Evolutionary conservation across 2,329 filamentous ascomycete genomes (phyloP).

Genomic region (Botryotinia calthae): DNA sequence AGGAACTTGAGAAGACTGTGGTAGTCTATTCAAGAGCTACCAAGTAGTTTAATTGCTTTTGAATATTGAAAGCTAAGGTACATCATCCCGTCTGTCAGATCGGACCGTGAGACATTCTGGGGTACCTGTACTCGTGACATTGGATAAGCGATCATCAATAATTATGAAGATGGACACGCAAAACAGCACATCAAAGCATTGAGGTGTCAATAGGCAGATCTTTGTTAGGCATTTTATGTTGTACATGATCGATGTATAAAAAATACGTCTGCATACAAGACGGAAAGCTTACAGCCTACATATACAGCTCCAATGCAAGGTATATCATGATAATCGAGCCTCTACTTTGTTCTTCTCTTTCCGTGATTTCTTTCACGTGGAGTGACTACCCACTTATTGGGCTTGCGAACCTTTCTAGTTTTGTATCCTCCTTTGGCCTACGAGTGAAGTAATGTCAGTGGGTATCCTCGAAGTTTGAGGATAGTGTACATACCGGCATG

Average conservation of each 20-base stretch:
- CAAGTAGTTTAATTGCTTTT: neutral
- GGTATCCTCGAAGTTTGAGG: slow-evolving; percentile 15
- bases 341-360: slow-evolving; percentile 70
- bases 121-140: neutral
- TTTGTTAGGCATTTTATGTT: neutral
- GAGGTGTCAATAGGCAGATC: neutral
- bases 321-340: neutral
- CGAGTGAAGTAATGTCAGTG: slow-evolving; percentile 15
- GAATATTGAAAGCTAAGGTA: neutral
- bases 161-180: neutral
- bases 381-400: slow-evolving; percentile 88
- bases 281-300: neutral
- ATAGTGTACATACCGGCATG: slow-evolving; percentile 67
- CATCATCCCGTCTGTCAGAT: neutral
- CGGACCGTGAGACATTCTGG: neutral
- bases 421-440: slow-evolving; percentile 85
- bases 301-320: slow-evolving; percentile 5
- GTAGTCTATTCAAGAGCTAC: neutral
- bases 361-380: slow-evolving; percentile 85
- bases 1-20: neutral
- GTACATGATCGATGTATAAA: neutral
- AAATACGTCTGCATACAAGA: neutral
- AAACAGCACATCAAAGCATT: neutral
- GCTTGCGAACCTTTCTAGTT: slow-evolving; percentile 82
- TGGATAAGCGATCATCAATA: neutral